Evolutionary conservation across 176 grass and related monocot species (phyloP), one percentile per base, ranked within the genome.

Genomic region (Cenchrus americanus): DNA sequence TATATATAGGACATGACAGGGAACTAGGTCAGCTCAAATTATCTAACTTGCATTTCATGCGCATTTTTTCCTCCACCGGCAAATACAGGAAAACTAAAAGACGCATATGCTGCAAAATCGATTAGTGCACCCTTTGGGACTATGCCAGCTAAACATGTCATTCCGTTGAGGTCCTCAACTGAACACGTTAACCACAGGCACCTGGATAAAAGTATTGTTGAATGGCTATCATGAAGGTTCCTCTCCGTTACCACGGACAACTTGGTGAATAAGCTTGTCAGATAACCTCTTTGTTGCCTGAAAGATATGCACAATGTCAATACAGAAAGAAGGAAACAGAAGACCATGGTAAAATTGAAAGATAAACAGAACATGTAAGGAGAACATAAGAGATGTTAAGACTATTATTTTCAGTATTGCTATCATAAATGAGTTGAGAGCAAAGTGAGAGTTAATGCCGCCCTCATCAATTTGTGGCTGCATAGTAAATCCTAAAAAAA

Each of bases 221-320:
- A 58, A 13, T 14, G 34, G 26, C 42, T 26, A 71, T 86, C 72
- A 75, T 49, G 46, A 88, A 30, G 57, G 62, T 53, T 79, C 11
- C 80, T 74, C 76, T 71, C 51, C 51, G n/a, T 84, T 88, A 52
- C 81, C 84, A 84, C 66, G 65, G 32, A 90, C 74, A 85, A 95
- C 82, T 51, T 98, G 89, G 80, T 74, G 70, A 82, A 98, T 73
- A 62, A 98, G 93, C 78, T 85, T 88, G 64, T 95, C 82, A 9
- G 93, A 83, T 62, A 98, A 82, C 57, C 82, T 93, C 57, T 84
- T 80, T 69, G 92, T 90, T 82, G 89, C 93, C 96, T 98, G 92
- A 59, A 95, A 80, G 42, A 80, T 76, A 24, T 0, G 8, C 37
- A 5, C 54, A 76, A 76, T 76, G 32, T 51, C 66, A 62, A 4